Percentiles rank a stretch among this genome's conserved stretches.
phyloP scores from a whole-genome alignment of 345 rosid species.

The Citrus sp. region DNA sequence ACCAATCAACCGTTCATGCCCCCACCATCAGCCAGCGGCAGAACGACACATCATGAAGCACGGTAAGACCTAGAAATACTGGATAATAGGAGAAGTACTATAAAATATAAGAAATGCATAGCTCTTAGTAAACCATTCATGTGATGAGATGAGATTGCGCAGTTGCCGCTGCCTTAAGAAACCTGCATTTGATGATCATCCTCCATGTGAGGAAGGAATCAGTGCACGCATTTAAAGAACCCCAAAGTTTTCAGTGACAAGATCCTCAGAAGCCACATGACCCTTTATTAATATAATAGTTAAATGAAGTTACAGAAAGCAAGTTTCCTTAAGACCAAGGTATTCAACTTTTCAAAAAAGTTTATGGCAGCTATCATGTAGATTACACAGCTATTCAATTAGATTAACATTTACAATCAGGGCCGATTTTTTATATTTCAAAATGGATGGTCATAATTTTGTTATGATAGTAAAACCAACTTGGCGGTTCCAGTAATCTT shows the following conservation, averaged over 20 bases:
- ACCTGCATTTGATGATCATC: slow-evolving; percentile 6
- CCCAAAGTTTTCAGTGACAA: slow-evolving; percentile 36
- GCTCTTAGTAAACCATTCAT: slow-evolving; percentile 1
- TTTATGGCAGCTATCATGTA: not conserved
- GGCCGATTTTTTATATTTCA: not conserved
- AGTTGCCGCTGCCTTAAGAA: slow-evolving; percentile 18
- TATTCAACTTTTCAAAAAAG: not conserved
- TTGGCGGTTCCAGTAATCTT: not conserved
- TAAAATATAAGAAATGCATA: not conserved
- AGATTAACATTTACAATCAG: not conserved
- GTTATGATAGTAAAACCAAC: not conserved
- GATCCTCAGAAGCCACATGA: slow-evolving; percentile 37
- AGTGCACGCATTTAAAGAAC: slow-evolving; percentile 31
- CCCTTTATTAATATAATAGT: slow-evolving; percentile 3
- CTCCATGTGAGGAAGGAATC: slow-evolving; percentile 61
- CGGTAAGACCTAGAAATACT: not conserved
- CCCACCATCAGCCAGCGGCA: not conserved
- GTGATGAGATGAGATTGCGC: slow-evolving; percentile 24
- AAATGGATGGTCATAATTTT: not conserved
- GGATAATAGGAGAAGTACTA: not conserved
- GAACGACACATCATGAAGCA: not conserved
- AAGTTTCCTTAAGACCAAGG: not conserved
- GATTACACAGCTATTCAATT: not conserved
- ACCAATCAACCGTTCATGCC: not conserved
- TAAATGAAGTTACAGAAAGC: slow-evolving; percentile 1